Evolutionary conservation across 2,329 filamentous ascomycete genomes (phyloP), one percentile per base, ranked within the genome.

Genomic region (Cladosporium sp.): DNA sequence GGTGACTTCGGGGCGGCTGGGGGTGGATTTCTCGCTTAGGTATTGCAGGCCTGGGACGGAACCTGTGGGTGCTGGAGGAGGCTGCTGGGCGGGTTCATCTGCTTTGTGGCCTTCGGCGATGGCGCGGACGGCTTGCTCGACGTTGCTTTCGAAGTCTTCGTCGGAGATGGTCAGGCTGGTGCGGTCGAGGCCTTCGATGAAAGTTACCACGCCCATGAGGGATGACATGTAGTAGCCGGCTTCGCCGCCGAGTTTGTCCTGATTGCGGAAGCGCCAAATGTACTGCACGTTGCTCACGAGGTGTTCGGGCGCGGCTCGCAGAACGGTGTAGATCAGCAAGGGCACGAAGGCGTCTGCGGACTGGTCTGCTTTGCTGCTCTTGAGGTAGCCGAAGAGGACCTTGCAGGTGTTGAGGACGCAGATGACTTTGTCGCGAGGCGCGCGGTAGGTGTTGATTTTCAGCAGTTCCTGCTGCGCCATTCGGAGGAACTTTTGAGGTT

Each of bases 371-470:
- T 95, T 94, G 47, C 88, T 84, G 65, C 95, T 94, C 58, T 92
- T 91, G 46, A 98, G 74, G 42, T 95, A 82, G 15, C 92, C 93
- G 69, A 98, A 97, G 56, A 98, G 97, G 55, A 98, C 94, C 71
- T 98, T 98, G 80, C 93, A 98, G 72, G 91, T 96, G 70, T 98
- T 98, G 50, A 98, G 73, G 39, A 97, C 89, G 68, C 93, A 98
- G 43, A 98, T 97, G 49, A 98, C 93, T 70, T 98, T 98, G 74
- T 98, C 93, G 60, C 93, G 78, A 3, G 93, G 93, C n/a, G 93
- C 93, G 58, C 94, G 83, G 65, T 98, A 98, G 7, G 88, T 93
- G 63, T 92, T 95, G 63, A 98, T 96, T 68, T 98, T 98, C 32
- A 95, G 72, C 12, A 98, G 76, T 69, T 98, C 93, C 78, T 95